These are phyloP conservation scores for Choiromyces venosus DNA, from an alignment of 495 filamentous ascomycete genomes.

Conservation along the genomic window DNA sequence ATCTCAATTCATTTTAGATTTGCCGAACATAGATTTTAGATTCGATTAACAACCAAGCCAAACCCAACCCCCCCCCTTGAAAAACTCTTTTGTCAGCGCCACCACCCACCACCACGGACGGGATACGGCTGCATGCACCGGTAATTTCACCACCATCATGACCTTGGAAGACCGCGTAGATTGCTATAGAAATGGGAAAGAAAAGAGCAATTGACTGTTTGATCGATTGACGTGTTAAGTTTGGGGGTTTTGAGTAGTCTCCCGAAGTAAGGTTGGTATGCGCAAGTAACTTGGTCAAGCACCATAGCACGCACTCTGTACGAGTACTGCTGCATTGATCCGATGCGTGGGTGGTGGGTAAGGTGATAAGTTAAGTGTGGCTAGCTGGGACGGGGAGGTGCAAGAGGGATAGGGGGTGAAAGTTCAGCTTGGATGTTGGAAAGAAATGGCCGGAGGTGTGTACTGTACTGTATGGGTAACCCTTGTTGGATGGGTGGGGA, in stretches of 20 bases:
- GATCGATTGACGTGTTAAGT: not conserved
- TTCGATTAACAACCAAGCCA: not conserved
- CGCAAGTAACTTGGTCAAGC: not conserved
- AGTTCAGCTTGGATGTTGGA: slow-evolving; percentile 1
- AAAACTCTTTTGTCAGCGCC: not conserved
- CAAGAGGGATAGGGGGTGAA: not conserved
- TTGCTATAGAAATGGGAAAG: not conserved
- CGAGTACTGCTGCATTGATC: not conserved
- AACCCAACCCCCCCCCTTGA: not conserved
- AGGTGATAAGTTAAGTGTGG: not conserved
- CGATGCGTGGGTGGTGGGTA: not conserved
- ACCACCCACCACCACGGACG: not conserved
- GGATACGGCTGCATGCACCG: not conserved
- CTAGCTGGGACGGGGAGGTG: slow-evolving; percentile 1
- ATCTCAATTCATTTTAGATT: not conserved
- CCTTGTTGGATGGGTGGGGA: not conserved
- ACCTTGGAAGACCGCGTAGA: not conserved
- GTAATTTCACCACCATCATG: not conserved
- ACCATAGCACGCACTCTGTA: not conserved
- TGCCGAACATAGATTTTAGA: not conserved
- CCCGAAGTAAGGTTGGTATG: not conserved
- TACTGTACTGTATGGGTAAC: not conserved
- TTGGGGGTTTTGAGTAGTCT: not conserved
- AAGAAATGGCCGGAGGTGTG: not conserved
- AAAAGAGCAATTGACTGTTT: not conserved